phyloP scores from a whole-genome alignment of 2,329 filamentous ascomycete species.

The Stagonosporopsis cucurbitacearum region DNA sequence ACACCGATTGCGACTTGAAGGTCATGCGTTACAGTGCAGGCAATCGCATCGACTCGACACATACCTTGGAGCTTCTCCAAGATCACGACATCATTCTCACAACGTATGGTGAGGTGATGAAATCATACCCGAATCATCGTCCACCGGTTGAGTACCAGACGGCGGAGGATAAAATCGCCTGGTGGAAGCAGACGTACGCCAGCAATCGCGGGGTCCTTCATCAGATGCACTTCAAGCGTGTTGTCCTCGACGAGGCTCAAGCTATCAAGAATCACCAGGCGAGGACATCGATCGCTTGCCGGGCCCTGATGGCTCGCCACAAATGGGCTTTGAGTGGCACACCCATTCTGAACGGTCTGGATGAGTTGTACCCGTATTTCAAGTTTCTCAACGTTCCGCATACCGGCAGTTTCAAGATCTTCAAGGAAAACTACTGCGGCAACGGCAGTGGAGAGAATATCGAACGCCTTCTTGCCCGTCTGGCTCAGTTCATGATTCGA shows the following conservation, averaged over 20 bases:
- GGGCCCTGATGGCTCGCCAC: constrained; percentile 48
- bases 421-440: constrained; percentile 55
- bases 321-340: constrained; percentile 55
- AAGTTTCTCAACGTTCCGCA: constrained; percentile 53
- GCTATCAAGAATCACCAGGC: constrained; percentile 58
- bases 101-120: constrained; percentile 52
- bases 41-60: constrained; percentile 32
- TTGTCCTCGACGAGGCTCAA: constrained; percentile 66
- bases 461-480: constrained; percentile 47
- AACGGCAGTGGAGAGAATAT: constrained; percentile 35
- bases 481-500: constrained; percentile 60
- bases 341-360: constrained; percentile 47
- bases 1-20: constrained; percentile 27
- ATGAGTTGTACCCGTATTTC: constrained; percentile 51
- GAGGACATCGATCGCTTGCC: constrained; percentile 55
- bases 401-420: constrained; percentile 51
- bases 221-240: constrained; percentile 50
- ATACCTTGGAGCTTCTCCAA: constrained; percentile 17
- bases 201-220: constrained; percentile 44
- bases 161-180: constrained; percentile 49
- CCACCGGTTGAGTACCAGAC: constrained; percentile 48
- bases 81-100: constrained; percentile 49
- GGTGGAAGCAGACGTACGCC: constrained; percentile 43
- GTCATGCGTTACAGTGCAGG: constrained; percentile 40
- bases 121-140: constrained; percentile 52